Percentiles rank a stretch among this genome's conserved stretches.
Evolutionary conservation across 1,139 yeast genomes (phyloP).

Genomic region (Trichomonascaceae sp.): DNA sequence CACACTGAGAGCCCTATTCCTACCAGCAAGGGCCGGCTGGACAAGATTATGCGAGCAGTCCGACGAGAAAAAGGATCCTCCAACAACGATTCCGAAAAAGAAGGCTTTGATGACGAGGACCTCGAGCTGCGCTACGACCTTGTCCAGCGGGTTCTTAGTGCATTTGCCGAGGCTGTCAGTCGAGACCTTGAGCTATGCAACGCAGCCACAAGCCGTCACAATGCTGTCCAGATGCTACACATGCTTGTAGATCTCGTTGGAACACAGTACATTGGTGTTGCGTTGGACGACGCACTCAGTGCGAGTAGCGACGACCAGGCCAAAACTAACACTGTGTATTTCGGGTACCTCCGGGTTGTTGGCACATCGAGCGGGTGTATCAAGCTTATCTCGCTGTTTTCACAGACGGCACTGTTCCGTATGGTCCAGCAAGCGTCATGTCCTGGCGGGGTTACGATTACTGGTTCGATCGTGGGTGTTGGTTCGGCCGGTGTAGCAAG

Average conservation of each 20-base stretch:
- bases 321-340: constrained; percentile 22
- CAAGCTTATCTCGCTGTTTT: constrained; percentile 54
- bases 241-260: constrained; percentile 60
- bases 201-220: constrained; percentile 41
- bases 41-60: constrained; percentile 22
- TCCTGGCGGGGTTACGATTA: no score
- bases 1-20: no score
- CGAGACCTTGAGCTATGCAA: constrained; percentile 68
- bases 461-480: no score
- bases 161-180: constrained; percentile 69
- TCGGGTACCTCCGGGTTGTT: constrained; percentile 39
- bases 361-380: constrained; percentile 50
- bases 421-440: no score
- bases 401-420: constrained; percentile 61
- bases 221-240: constrained; percentile 55
- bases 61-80: constrained; percentile 13
- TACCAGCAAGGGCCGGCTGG: constrained; percentile 19
- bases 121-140: constrained; percentile 19
- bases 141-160: constrained; percentile 54
- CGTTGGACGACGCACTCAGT: constrained; percentile 54
- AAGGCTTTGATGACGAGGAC: constrained; percentile 8
- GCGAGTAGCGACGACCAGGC: constrained; percentile 29
- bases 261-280: constrained; percentile 58
- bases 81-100: constrained; percentile 1
- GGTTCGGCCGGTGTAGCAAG: no score